Conservation (phyloP, 2,329 filamentous ascomycete species). For the Calonectria ilicicola region DNA sequence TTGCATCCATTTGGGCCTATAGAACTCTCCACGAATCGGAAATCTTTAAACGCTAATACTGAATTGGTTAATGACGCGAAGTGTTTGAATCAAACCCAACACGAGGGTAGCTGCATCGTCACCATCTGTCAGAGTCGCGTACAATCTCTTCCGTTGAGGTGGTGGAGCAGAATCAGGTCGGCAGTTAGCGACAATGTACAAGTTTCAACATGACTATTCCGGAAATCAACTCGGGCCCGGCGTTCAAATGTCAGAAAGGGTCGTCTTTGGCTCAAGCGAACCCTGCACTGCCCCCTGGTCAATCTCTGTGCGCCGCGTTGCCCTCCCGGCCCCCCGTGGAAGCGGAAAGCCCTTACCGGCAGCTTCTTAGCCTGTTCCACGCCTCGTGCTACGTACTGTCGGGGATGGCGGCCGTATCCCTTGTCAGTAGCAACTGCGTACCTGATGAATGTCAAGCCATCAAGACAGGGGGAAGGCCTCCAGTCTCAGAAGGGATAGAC, state of each 20-base stretch:
- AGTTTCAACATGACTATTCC: conserved; percentile 33
- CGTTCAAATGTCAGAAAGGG: conserved; percentile 18
- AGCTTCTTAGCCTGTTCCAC: conserved; percentile 27
- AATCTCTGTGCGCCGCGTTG: conserved; percentile 37
- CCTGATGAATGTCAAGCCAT: conserved; percentile 40
- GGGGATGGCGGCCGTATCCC: conserved; percentile 32
- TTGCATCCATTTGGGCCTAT: background rate
- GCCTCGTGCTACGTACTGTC: conserved; percentile 29
- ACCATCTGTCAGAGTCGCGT: conserved; percentile 30
- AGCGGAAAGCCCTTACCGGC: conserved; percentile 47
- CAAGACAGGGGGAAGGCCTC: conserved; percentile 29
- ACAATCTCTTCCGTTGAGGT: conserved; percentile 30
- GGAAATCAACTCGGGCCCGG: conserved; percentile 34
- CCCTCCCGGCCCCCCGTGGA: conserved; percentile 41
- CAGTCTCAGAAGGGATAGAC: conserved; percentile 33
- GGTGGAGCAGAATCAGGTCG: conserved; percentile 34
- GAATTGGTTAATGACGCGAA: conserved; percentile 4
- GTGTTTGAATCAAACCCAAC: conserved; percentile 2
- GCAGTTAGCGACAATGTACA: conserved; percentile 41
- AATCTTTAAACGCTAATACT: background rate
- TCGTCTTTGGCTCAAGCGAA: conserved; percentile 30
- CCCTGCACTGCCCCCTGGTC: conserved; percentile 33
- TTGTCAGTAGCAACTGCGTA: conserved; percentile 34
- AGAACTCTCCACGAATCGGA: conserved; percentile 8
- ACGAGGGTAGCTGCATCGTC: conserved; percentile 10